Base-by-base conservation (phyloP, 2,329 filamentous ascomycete genomes). In the Akanthomyces uredinophilus region DNA sequence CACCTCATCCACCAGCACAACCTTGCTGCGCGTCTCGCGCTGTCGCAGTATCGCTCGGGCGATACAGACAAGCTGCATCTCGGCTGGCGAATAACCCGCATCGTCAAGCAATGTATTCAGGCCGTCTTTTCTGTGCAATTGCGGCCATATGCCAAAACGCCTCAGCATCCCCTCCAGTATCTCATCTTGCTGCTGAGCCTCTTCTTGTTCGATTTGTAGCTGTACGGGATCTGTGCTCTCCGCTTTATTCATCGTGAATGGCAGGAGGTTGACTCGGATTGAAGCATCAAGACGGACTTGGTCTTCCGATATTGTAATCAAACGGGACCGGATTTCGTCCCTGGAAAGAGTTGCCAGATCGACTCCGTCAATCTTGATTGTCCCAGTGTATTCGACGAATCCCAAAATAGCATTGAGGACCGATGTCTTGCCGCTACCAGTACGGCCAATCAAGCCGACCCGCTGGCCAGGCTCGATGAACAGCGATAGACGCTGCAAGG, bases 291-390 rank as follows among this genome's bases (percentile, higher is more conserved):
- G 70, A 5, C 77, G 69, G 52, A 80, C 73, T 0, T 78, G 72
- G 29, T 82, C 79, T 70, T 82, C 79, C 0, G 79, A 78, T 5
- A 82, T 68, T 5, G 74, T 74, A 24, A 77, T 74, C 11, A 82
- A 68, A 3, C 74, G 69, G 1, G 71, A 70, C 37, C 80, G 77
- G n/a, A 81, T 69, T 1, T 68, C 68, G 51, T 78, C 70, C 32
- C 74, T 75, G 1, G 75, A 73, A 1, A 81, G 66, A 8, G 66
- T 71, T 3, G 72, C 67, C 14, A 81, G 69, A 43, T 78, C 74
- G 4, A 79, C 57, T 0, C 71, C 73, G 62, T 81, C 79, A 20
- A 83, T 72, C 2, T 62, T 67, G 41, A 83, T 77, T 14, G 62
- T 70, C 3, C 67, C 65, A 8, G 49, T 60, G 47, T 63, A 60